These are phyloP conservation scores for Rhodamnia argentea DNA, from an alignment of 345 rosid genomes.

Conservation along the genomic window DNA sequence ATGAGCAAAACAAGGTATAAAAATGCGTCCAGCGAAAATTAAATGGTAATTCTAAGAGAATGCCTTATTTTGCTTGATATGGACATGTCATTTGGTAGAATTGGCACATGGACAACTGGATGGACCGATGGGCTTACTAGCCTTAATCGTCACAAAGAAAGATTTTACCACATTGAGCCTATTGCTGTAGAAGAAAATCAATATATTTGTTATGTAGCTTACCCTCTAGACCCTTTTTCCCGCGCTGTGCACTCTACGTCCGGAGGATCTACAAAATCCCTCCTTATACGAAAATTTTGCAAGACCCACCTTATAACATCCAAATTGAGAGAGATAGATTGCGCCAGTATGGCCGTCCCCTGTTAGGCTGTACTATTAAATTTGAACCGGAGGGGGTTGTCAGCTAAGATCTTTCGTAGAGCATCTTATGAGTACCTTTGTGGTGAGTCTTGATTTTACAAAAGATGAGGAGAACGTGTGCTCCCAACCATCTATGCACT, in stretches of 20 bases:
- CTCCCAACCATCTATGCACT: background rate
- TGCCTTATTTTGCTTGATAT: background rate
- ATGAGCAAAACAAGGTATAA: background rate
- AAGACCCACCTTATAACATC: background rate
- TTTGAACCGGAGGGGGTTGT: background rate
- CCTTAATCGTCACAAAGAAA: background rate
- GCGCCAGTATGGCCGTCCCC: background rate
- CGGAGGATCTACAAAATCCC: background rate
- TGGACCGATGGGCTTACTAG: background rate
- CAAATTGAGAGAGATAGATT: background rate
- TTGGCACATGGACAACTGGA: background rate
- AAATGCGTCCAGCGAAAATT: background rate
- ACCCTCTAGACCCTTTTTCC: background rate
- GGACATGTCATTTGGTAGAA: background rate
- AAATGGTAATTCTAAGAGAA: background rate
- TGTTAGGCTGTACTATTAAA: background rate
- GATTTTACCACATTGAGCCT: background rate
- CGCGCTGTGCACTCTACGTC: rapidly evolving
- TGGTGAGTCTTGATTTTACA: background rate
- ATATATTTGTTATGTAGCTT: background rate
- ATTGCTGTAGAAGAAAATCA: background rate
- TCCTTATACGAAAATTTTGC: background rate
- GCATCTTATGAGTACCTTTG: background rate
- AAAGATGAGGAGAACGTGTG: slow-evolving; percentile 1
- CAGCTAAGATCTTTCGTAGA: background rate